A percentile compares a stretch with the other conserved stretches of the same genome.
Evolutionary conservation across 768 basidiomycete species (phyloP).

Genomic region (Trametes cubensis): DNA sequence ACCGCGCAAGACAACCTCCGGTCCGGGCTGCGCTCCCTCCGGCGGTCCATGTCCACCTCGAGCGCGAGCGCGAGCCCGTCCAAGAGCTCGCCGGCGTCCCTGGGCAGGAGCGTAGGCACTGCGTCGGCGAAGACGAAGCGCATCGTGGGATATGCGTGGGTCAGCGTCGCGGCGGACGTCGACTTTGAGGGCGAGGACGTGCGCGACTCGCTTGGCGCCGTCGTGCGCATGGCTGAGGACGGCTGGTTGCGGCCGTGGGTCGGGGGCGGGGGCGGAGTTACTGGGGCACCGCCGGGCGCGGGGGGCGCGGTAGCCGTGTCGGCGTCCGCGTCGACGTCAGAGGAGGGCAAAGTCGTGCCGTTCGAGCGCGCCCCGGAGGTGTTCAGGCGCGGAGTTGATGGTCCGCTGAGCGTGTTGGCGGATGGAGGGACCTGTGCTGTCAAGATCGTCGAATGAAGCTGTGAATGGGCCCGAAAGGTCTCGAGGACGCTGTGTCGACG

Average conservation of each 20-base stretch:
- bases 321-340: slow-evolving; percentile 9
- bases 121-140: slow-evolving; percentile 29
- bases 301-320: slow-evolving; percentile 22
- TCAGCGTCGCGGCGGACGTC: slow-evolving; percentile 77
- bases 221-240: slow-evolving; percentile 42
- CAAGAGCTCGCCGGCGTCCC: slow-evolving; percentile 5
- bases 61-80: slow-evolving; percentile 11
- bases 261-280: slow-evolving; percentile 38
- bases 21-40: slow-evolving; percentile 68
- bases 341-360: slow-evolving; percentile 45
- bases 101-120: slow-evolving; percentile 2
- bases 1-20: slow-evolving; percentile 73
- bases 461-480: background rate
- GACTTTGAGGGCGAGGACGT: slow-evolving; percentile 84
- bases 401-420: slow-evolving; percentile 32
- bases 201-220: slow-evolving; percentile 49
- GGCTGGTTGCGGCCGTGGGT: slow-evolving; percentile 49
- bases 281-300: slow-evolving; percentile 19
- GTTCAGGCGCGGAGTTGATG: slow-evolving; percentile 39
- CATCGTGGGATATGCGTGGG: slow-evolving; percentile 78
- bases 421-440: slow-evolving; percentile 40
- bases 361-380: slow-evolving; percentile 59
- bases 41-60: slow-evolving; percentile 32
- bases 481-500: background rate
- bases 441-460: slow-evolving; percentile 28